Evolutionary conservation across 495 filamentous ascomycete genomes (phyloP), one percentile per base, ranked within the genome.

Genomic region (Lasiosphaeris hirsuta): DNA sequence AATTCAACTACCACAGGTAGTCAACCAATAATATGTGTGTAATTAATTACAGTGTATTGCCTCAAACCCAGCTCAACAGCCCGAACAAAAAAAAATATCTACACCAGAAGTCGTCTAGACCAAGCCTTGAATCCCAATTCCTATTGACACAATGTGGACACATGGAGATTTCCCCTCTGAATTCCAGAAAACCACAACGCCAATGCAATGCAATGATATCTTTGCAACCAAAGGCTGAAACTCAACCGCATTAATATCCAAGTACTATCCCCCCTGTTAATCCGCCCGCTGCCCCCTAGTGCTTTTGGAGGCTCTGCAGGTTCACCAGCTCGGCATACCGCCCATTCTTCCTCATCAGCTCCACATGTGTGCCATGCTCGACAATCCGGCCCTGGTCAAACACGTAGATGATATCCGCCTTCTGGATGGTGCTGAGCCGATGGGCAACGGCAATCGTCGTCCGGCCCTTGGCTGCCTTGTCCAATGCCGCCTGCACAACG

Each of bases 401-500:
- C 58, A 86, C 80, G 41, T 79, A 81, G 41, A 83, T 85, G 51
- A 81, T 66, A 60, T 86, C 83, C 10, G 83, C 83, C 64, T 84
- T 79, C 63, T 81, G 78, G 42, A 86, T 79, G 0, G 81, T 84
- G 41, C 74, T 76, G 18, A 86, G 69, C 10, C 83, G 72, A 65
- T 89, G 85, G 10, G 90, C 90, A 34, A 95, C 88, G 0, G 86
- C 90, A 39, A 95, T 79, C 53, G 89, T 88, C 0, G 88, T 94
- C 54, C 87, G 74, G 10, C 80, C 81, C 51, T 72, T 70, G 1
- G 83, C 81, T 0, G 86, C 84, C 63, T 81, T 78, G 60, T 88
- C 86, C 56, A 95, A 77, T 7, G 87, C 88, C 39, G 81, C 78
- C 72, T 93, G 87, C 44, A 95, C 79, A 19, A 88, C 74, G 63